A percentile compares a stretch with the other conserved stretches of the same genome.
Conservation (phyloP, 139 green algal species). For the Klebsormidium nitens region DNA sequence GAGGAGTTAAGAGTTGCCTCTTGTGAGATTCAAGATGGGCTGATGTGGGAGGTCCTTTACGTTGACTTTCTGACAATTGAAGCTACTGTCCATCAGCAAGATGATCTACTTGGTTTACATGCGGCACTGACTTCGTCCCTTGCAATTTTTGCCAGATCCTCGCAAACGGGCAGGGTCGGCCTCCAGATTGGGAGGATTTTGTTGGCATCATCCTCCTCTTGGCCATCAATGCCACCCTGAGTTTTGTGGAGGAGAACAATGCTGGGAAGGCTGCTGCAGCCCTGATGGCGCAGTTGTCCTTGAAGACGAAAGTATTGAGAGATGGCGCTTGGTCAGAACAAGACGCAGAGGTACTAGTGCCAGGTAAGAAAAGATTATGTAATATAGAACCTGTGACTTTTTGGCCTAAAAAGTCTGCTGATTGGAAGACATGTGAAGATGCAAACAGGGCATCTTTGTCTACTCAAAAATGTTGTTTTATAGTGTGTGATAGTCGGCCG, state of each 20-base stretch:
- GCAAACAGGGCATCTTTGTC: too few species aligned
- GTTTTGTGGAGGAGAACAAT: constrained; percentile 37
- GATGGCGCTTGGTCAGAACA: constrained; percentile 17
- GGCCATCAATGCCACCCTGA: constrained; percentile 66
- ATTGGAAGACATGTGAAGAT: too few species aligned
- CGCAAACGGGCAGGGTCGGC: constrained; percentile 13
- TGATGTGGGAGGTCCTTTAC: too few species aligned
- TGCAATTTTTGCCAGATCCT: too few species aligned
- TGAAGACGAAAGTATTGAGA: constrained; percentile 15
- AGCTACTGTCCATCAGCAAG: neutral
- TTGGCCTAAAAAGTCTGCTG: too few species aligned
- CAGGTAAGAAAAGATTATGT: too few species aligned
- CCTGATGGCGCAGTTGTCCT: constrained; percentile 24
- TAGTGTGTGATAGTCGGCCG: too few species aligned
- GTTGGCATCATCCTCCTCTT: constrained; percentile 48
- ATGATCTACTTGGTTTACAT: constrained; percentile 1
- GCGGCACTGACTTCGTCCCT: constrained; percentile 27
- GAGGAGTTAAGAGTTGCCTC: constrained; percentile 1
- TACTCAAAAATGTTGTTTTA: too few species aligned
- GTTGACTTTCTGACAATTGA: too few species aligned
- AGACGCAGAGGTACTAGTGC: constrained; percentile 22
- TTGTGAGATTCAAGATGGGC: too few species aligned
- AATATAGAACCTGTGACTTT: too few species aligned
- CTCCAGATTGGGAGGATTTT: constrained; percentile 44
- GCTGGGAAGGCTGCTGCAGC: constrained; percentile 25